phyloP scores from a whole-genome alignment of 331 rosid genomes.

The Quercus tomentella region DNA sequence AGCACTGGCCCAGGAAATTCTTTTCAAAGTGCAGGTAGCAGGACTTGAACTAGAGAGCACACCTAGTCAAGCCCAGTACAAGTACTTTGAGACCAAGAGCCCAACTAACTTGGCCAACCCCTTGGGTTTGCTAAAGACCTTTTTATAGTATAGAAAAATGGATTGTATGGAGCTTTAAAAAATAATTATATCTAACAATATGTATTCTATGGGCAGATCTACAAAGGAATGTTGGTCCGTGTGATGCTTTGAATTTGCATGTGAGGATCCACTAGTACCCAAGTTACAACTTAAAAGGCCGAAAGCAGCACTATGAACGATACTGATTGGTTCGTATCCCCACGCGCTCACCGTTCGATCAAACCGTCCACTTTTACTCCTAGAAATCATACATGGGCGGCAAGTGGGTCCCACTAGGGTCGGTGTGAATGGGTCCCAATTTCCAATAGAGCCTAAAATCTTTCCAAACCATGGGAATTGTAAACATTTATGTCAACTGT shows the following conservation, averaged over 20 bases:
- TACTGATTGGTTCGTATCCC: not conserved
- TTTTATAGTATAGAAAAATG: no score
- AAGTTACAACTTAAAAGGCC: not conserved
- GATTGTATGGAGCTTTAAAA: no score
- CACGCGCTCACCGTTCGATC: not conserved
- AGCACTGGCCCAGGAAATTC: no score
- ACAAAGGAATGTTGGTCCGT: not conserved
- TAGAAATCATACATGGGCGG: not conserved
- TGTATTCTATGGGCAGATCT: not conserved
- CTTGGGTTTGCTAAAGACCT: no score
- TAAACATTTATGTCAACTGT: not conserved
- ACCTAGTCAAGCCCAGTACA: no score
- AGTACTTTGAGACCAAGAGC: no score
- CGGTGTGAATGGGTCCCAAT: not conserved
- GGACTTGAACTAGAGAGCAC: no score
- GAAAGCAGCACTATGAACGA: not conserved
- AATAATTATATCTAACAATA: no score
- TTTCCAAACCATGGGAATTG: not conserved
- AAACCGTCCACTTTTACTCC: conserved; percentile 6
- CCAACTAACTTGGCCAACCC: no score
- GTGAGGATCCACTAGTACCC: not conserved
- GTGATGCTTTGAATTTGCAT: not conserved
- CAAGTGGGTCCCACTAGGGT: conserved; percentile 18
- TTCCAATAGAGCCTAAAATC: not conserved
- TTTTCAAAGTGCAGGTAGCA: no score